Percentiles rank a stretch among this genome's conserved stretches.
Conservation (phyloP, 306 rosid species). For the Cicer judaicum region DNA sequence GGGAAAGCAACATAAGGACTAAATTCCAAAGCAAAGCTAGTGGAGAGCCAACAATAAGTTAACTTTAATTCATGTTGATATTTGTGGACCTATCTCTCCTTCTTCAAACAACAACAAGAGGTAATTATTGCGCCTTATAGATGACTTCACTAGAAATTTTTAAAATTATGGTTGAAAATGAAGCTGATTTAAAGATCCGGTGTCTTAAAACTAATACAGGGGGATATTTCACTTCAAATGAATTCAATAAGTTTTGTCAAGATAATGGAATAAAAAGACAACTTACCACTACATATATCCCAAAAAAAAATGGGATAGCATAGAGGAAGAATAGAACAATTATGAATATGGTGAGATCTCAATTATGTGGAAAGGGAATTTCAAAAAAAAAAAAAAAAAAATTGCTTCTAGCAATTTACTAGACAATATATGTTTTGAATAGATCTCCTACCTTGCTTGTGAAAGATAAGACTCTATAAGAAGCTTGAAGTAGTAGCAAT, state of each 20-base stretch:
- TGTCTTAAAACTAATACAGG: neutral
- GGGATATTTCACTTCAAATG: neutral
- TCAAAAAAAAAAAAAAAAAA: too few species aligned
- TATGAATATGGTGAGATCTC: too few species aligned
- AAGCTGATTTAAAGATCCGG: neutral
- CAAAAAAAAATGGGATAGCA: neutral
- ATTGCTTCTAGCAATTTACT: too few species aligned
- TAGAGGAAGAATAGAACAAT: neutral
- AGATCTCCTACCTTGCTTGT: too few species aligned
- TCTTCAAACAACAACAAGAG: neutral
- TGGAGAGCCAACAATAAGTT: neutral
- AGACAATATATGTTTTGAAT: too few species aligned
- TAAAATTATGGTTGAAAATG: neutral
- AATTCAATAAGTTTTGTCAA: neutral
- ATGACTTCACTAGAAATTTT: too few species aligned
- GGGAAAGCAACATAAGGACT: neutral
- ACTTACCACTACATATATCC: neutral
- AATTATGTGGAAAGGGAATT: too few species aligned
- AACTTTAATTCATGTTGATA: neutral
- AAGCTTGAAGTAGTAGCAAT: too few species aligned
- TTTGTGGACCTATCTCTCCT: neutral
- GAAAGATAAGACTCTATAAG: too few species aligned
- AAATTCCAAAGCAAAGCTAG: neutral
- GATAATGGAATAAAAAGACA: neutral
- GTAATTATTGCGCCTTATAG: neutral